Evolutionary conservation across 2,329 filamentous ascomycete genomes (phyloP).

Genomic region (Sporothrix inflata): DNA sequence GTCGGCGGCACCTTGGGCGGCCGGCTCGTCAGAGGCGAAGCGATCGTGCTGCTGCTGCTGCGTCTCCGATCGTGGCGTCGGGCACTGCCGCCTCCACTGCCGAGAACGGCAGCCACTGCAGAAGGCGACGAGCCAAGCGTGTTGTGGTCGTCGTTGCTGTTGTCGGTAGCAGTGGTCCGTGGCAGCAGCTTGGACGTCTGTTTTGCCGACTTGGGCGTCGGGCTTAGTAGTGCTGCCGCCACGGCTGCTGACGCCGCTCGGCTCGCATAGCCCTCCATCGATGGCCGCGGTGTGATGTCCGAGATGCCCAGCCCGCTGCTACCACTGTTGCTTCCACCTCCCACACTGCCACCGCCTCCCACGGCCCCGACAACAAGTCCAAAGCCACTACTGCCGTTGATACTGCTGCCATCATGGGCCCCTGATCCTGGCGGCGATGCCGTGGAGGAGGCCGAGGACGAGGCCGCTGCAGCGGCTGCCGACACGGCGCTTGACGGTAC

Average conservation of each 20-base stretch:
- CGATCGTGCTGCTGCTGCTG: slow-evolving; percentile 22
- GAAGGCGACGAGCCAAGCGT: background rate
- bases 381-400: background rate
- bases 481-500: slow-evolving; percentile 13
- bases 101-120: background rate
- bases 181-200: slow-evolving; percentile 22
- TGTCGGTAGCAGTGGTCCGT: background rate
- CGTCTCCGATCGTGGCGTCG: slow-evolving; percentile 23
- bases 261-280: slow-evolving; percentile 52
- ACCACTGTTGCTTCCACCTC: slow-evolving; percentile 20
- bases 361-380: background rate
- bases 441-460: background rate
- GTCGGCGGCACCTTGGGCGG: slow-evolving; percentile 41
- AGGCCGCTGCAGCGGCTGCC: slow-evolving; percentile 11
- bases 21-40: slow-evolving; percentile 17
- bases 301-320: slow-evolving; percentile 49
- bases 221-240: slow-evolving; percentile 24
- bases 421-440: background rate
- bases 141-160: slow-evolving; percentile 27
- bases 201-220: slow-evolving; percentile 27
- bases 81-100: slow-evolving; percentile 28
- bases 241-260: slow-evolving; percentile 35
- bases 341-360: slow-evolving; percentile 32
- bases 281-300: slow-evolving; percentile 51
- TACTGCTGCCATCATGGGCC: slow-evolving; percentile 30